phyloP scores from a whole-genome alignment of 345 rosid genomes.

The Iberis pinnata region DNA sequence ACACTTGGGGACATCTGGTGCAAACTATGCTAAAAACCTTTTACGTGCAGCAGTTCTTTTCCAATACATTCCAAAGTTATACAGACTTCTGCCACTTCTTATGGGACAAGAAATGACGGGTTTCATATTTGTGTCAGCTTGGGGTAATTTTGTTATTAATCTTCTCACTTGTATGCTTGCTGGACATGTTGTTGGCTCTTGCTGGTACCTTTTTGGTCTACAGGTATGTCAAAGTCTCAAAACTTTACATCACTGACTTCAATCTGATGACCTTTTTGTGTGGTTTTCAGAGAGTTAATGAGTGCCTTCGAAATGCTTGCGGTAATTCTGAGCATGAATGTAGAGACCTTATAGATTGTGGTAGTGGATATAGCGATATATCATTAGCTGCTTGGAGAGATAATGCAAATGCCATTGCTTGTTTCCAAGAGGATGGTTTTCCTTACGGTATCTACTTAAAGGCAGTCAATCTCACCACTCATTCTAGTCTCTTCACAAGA shows the following conservation, averaged over 20 bases:
- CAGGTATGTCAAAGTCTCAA: conserved; percentile 43
- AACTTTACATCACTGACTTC: conserved; percentile 1
- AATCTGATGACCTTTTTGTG: too few species aligned
- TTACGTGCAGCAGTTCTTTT: conserved; percentile 52
- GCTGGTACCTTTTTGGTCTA: conserved; percentile 84
- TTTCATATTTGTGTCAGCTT: conserved; percentile 78
- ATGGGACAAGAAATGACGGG: conserved; percentile 67
- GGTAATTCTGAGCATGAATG: conserved; percentile 20
- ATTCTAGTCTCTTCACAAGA: conserved; percentile 40
- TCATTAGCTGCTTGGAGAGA: conserved; percentile 21
- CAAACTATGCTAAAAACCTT: conserved; percentile 61
- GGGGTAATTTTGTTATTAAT: conserved; percentile 80
- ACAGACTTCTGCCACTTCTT: conserved; percentile 59
- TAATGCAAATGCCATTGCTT: conserved; percentile 36
- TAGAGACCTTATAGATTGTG: conserved; percentile 52
- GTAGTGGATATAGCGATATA: conserved; percentile 1
- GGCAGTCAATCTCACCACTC: conserved; percentile 52
- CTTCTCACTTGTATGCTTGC: conserved; percentile 65
- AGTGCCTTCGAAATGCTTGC: conserved; percentile 74
- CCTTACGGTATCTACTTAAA: conserved; percentile 49
- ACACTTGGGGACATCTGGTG: conserved; percentile 37
- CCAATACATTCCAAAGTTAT: conserved; percentile 71
- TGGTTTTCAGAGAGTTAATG: conserved; percentile 96
- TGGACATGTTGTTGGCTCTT: conserved; percentile 73
- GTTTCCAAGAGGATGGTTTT: conserved; percentile 41